phyloP scores from a whole-genome alignment of 805 yeast species.

The Spathaspora arborariae region DNA sequence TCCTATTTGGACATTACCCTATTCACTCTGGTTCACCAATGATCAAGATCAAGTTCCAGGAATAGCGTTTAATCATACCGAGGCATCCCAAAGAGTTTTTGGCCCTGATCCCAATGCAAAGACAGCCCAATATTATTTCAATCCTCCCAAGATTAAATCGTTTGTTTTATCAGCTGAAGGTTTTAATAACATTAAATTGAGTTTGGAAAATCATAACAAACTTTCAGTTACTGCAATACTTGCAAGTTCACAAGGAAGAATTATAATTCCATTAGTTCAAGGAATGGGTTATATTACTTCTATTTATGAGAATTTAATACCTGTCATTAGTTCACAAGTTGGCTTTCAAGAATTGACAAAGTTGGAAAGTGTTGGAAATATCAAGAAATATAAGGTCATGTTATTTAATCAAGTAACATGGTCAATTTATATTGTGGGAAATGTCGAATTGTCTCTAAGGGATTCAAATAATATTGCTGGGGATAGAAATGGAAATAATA shows the following conservation, averaged over 20 bases:
- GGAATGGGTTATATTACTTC: conserved; percentile 83
- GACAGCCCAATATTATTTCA: conserved; percentile 61
- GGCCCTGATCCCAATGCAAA: conserved; percentile 57
- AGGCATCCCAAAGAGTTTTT: conserved; percentile 55
- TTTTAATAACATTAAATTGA: conserved; percentile 18
- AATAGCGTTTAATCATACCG: conserved; percentile 63
- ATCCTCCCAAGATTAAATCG: conserved; percentile 64
- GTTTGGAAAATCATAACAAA: conserved; percentile 25
- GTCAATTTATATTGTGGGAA: conserved; percentile 56
- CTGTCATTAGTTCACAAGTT: conserved; percentile 56
- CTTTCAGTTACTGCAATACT: conserved; percentile 27
- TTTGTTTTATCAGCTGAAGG: conserved; percentile 41
- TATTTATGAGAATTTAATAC: conserved; percentile 45
- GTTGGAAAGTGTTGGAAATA: conserved; percentile 30
- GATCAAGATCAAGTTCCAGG: conserved; percentile 49
- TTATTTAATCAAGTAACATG: conserved; percentile 60
- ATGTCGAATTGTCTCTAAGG: conserved; percentile 18
- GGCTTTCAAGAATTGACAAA: conserved; percentile 55
- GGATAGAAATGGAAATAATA: conserved; percentile 5
- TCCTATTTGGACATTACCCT: conserved; percentile 82
- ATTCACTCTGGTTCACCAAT: conserved; percentile 64
- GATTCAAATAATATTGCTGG: conserved; percentile 39
- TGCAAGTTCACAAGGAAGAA: conserved; percentile 36
- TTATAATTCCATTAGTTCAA: conserved; percentile 61
- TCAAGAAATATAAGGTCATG: conserved; percentile 48